A percentile compares a stretch with the other conserved stretches of the same genome.
Evolutionary conservation across 129 eudicot species (phyloP).

Genomic region (Smallanthus sonchifolius): DNA sequence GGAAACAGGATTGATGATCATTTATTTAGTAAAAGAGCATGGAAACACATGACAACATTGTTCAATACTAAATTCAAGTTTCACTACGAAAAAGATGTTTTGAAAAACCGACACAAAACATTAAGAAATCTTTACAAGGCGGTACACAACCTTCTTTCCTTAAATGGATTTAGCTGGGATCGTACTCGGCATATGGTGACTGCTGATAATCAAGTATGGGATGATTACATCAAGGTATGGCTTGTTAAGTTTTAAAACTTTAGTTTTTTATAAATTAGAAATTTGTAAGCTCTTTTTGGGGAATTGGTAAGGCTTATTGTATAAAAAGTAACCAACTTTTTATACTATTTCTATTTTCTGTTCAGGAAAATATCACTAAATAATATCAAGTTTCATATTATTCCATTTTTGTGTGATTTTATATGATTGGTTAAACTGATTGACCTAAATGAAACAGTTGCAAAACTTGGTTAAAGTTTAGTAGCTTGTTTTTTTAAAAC

Average conservation of each 20-base stretch:
- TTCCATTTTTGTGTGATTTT: no score
- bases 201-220: constrained; percentile 50
- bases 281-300: no score
- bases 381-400: not conserved
- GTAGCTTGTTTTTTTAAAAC: not conserved
- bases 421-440: not conserved
- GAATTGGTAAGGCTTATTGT: no score
- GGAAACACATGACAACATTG: constrained; percentile 44
- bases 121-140: constrained; percentile 44
- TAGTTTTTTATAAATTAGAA: no score
- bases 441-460: not conserved
- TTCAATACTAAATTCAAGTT: constrained; percentile 44
- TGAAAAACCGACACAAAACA: constrained; percentile 55
- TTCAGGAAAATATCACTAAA: not conserved
- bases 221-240: constrained; percentile 44
- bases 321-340: no score
- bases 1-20: constrained; percentile 45
- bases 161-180: constrained; percentile 50
- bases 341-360: not conserved
- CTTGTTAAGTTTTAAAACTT: not conserved
- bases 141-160: constrained; percentile 35
- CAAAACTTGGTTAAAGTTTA: not conserved
- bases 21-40: constrained; percentile 48
- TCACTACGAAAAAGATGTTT: constrained; percentile 37
- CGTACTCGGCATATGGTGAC: constrained; percentile 44